Evolutionary conservation across 1,139 yeast genomes (phyloP).

Genomic region (Spathaspora sp.): DNA sequence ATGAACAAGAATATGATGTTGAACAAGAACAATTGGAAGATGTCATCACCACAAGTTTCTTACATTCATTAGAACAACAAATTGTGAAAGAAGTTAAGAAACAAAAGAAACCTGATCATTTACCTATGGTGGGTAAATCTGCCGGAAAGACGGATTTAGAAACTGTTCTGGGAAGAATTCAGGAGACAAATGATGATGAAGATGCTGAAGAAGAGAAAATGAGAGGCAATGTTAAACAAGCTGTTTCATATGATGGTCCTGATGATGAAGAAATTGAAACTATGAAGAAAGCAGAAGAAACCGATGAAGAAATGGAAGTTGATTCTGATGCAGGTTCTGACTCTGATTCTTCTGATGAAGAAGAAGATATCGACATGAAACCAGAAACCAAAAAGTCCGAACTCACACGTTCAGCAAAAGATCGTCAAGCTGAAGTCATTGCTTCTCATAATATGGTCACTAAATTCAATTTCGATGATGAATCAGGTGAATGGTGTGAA

Average conservation of each 20-base stretch:
- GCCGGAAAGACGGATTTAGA: constrained; percentile 51
- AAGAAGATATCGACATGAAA: constrained; percentile 25
- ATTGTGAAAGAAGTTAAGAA: constrained; percentile 81
- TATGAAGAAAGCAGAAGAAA: constrained; percentile 77
- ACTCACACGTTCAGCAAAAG: constrained; percentile 64
- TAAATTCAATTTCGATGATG: constrained; percentile 87
- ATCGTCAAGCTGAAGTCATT: constrained; percentile 82
- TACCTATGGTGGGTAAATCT: constrained; percentile 74
- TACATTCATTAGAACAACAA: constrained; percentile 66
- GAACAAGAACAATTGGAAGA: constrained; percentile 74
- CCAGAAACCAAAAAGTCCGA: constrained; percentile 14
- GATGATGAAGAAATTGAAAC: constrained; percentile 91
- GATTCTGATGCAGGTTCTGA: constrained; percentile 31
- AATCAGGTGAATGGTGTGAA: constrained; percentile 87
- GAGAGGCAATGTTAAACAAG: constrained; percentile 61
- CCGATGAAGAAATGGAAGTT: constrained; percentile 56
- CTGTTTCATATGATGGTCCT: constrained; percentile 91
- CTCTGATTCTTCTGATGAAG: constrained; percentile 18
- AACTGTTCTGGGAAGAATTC: constrained; percentile 34
- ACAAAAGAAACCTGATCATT: constrained; percentile 60
- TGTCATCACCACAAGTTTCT: constrained; percentile 64
- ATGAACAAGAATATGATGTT: constrained; percentile 85
- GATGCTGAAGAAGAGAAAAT: constrained; percentile 58
- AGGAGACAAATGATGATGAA: constrained; percentile 54
- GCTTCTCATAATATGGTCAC: constrained; percentile 71